Percentiles rank a stretch among this genome's conserved stretches.
phyloP scores from a whole-genome alignment of 2,329 filamentous ascomycete genomes.

The Diaporthe citriasiana region DNA sequence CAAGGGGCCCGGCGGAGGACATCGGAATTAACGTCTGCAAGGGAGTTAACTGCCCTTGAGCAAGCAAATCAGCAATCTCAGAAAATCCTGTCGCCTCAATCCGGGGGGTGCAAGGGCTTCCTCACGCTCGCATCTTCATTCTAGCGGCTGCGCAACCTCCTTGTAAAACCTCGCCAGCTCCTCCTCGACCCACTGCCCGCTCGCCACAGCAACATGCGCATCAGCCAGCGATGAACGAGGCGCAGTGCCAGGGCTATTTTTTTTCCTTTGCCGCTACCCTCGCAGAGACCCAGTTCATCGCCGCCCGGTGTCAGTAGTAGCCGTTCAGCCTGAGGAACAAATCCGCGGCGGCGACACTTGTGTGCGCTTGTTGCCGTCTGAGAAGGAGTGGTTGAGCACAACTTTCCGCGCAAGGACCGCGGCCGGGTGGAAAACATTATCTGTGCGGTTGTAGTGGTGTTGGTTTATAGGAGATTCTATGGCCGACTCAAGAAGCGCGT shows the following conservation, averaged over 20 bases:
- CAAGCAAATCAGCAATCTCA: too few species aligned
- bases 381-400: constrained; percentile 8
- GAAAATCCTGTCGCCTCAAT: too few species aligned
- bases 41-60: too few species aligned
- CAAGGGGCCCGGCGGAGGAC: too few species aligned
- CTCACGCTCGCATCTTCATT: neutral
- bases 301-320: neutral
- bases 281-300: neutral
- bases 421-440: neutral
- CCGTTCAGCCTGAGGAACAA: constrained; percentile 19
- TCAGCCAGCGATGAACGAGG: neutral
- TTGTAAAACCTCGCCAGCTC: neutral
- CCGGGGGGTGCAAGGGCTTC: too few species aligned
- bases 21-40: too few species aligned
- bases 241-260: too few species aligned
- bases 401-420: neutral
- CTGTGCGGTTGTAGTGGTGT: neutral
- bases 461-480: neutral
- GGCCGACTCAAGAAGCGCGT: neutral
- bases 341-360: neutral
- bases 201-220: constrained; percentile 21
- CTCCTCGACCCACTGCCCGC: neutral
- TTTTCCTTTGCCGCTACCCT: too few species aligned
- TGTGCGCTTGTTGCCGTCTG: constrained; percentile 25
- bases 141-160: neutral